Evolutionary conservation across 805 yeast genomes (phyloP), one percentile per base, ranked within the genome.

Genomic region (Cyberlindnera mycetangii): DNA sequence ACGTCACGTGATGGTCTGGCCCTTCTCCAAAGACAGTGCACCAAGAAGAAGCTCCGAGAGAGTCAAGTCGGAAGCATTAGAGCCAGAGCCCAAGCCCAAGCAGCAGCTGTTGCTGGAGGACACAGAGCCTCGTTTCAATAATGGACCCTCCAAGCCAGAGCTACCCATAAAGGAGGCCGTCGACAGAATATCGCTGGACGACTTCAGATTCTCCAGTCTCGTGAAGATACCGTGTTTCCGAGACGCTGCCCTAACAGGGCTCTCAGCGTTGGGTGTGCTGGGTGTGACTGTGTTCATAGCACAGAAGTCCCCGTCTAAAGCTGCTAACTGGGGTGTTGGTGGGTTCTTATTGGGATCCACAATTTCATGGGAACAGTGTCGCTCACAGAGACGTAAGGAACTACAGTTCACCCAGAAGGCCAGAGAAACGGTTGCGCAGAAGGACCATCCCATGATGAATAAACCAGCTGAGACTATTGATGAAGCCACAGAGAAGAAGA

Each of bases 291-390:
- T 85, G 30, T 81, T 84, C 45, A 59, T 83, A 27, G 78, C 81
- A 41, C 88, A 81, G 56, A 82, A 82, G 56, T 77, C 78, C 39
- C 73, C 83, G 0, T 61, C 68, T 9, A 75, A 75, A 49, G 81
- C 95, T 1, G 70, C 78, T 14, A 87, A 90, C 59, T 90, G 97
- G 96, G 83, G 83, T 9, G 71, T 86, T 40, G 85, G 85, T 31
- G 95, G 93, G 3, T 78, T 89, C 51, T 65, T 86, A 44, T 61
- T 89, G 17, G 97, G 97, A 1, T 80, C 87, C 36, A 73, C 86
- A 0, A 81, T 86, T 21, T 87, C 95, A 1, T 90, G 96, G 96
- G 97, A 90, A 61, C 96, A 89, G 65, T 90, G 98, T 63, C 73
- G 96, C 47, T 71, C 79, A 39, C 73, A 79, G 37, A 73, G 95